phyloP scores from a whole-genome alignment of 306 rosid genomes.

The Sophora flavescens region DNA sequence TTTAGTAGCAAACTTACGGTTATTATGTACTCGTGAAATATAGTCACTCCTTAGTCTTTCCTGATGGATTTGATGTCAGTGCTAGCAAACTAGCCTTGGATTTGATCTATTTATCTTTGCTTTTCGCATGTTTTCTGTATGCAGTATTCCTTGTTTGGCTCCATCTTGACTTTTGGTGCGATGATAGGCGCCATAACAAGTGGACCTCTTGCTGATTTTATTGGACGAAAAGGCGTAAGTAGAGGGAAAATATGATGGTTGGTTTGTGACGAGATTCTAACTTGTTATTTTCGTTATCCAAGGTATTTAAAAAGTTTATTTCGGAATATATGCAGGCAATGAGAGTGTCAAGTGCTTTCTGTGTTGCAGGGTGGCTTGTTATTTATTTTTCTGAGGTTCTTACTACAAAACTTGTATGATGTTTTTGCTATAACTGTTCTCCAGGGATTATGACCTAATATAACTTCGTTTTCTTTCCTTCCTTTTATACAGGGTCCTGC shows the following conservation, averaged over 20 bases:
- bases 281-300: background rate
- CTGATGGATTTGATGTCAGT: conserved; percentile 4
- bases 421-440: conserved; percentile 29
- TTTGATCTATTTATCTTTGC: conserved; percentile 32
- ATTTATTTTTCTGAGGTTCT: conserved; percentile 85
- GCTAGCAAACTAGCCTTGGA: conserved; percentile 20
- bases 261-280: conserved; percentile 16
- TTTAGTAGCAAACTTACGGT: too few species aligned
- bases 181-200: conserved; percentile 97
- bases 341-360: conserved; percentile 78
- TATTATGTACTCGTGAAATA: too few species aligned
- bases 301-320: conserved; percentile 6
- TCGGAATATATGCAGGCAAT: conserved; percentile 72
- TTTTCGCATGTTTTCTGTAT: background rate
- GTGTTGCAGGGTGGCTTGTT: conserved; percentile 84
- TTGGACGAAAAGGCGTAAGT: conserved; percentile 89
- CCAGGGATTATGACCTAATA: conserved; percentile 32
- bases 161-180: conserved; percentile 93
- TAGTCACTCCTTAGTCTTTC: too few species aligned
- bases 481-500: conserved; percentile 60
- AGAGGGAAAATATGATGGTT: conserved; percentile 13
- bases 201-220: conserved; percentile 74
- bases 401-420: conserved; percentile 1
- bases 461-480: background rate
- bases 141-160: conserved; percentile 93